Percentiles rank a stretch among this genome's conserved stretches.
phyloP scores from a whole-genome alignment of 345 rosid genomes.

The Eucalyptus victrix region DNA sequence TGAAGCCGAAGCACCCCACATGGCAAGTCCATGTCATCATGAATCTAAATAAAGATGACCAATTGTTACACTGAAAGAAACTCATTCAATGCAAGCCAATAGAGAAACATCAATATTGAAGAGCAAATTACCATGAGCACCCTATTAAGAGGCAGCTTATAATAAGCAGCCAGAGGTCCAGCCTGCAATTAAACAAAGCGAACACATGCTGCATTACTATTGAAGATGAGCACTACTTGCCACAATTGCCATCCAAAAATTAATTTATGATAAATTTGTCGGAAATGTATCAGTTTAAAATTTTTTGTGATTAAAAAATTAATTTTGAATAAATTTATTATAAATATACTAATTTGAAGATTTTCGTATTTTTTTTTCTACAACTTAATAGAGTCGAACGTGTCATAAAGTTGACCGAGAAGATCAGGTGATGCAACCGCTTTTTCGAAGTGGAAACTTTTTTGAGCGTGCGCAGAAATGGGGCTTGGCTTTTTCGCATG shows the following conservation, averaged over 20 bases:
- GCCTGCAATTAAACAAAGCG: slow-evolving; percentile 16
- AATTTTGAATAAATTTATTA: too few species aligned
- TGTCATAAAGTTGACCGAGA: background rate
- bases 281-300: too few species aligned
- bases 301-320: too few species aligned
- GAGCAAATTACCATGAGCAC: slow-evolving; percentile 67
- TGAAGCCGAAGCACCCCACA: slow-evolving; percentile 94
- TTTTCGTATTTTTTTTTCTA: background rate
- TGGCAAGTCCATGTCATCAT: slow-evolving; percentile 76
- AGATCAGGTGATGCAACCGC: background rate
- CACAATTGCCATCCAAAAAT: background rate
- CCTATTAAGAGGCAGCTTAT: slow-evolving; percentile 76
- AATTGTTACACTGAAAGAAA: background rate
- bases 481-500: background rate
- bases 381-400: too few species aligned
- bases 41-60: slow-evolving; percentile 30
- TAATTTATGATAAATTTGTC: too few species aligned
- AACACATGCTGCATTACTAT: background rate
- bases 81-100: background rate
- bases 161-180: slow-evolving; percentile 93
- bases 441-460: background rate
- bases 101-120: background rate
- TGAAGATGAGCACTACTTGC: background rate
- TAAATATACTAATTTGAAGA: too few species aligned
- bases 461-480: background rate